Base-by-base conservation (phyloP, 257 asterid species). In the Primulina tabacum region DNA sequence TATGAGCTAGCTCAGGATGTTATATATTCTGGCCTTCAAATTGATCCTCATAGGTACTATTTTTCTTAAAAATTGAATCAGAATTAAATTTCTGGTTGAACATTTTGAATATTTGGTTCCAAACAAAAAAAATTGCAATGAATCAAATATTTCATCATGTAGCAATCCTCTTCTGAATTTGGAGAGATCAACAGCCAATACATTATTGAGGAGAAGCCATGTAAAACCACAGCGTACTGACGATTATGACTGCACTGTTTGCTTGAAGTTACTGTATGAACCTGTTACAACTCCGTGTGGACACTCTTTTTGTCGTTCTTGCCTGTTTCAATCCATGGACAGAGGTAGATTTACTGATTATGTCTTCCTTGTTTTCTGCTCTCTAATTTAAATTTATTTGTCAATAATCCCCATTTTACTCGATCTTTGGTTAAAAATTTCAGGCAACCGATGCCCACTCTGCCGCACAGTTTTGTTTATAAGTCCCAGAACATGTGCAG, bases 231-330 rank as follows among this genome's bases (percentile, higher is more conserved):
- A 81, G 30, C 94, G 91, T 1, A 86, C 88, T 72, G 99, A 92
- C 85, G 98, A 94, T 69, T 94, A 89, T 74, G 98, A 94, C 81
- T 94, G 99, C 78, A 91, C 98, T 68, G 85, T 94, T 67, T 94
- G 99, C 72, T 79, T 94, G 82, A 91, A 89, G 85, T 77, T 94
- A 75, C 80, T 94, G 69, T 94, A 80, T 68, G 97, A 94, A 78
- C 98, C 99, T 60, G 50, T 89, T 58, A 91, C 99, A 68, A 94
- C 98, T 79, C 92, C 99, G 53, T 94, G 99, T 71, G 99, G 99
- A 65, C 99, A 94, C 84, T 89, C 99, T 53, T 94, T 89, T 79
- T 94, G 99, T 75, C 93, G 92, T 53, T 84, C 98, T 61, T 94
- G 99, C 89, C 82, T 91, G 70, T 94, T 94, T 83, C 99, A 91